phyloP scores from a whole-genome alignment of 1,284 basidiomycete genomes.

The Melampsora abietis-canadensis region DNA sequence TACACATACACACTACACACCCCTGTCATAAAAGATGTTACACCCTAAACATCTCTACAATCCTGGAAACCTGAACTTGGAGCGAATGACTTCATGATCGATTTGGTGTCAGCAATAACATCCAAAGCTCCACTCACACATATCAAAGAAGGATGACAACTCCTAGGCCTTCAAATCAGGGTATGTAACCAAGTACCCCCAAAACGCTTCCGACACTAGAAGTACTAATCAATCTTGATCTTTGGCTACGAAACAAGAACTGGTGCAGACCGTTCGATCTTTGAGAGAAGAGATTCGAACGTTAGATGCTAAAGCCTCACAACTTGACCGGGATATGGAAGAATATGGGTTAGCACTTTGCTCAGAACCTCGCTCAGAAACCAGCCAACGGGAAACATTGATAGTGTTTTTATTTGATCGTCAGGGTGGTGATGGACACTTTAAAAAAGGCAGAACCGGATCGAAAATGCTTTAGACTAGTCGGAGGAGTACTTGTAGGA shows the following conservation, averaged over 20 bases:
- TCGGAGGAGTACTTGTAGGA: constrained; percentile 93
- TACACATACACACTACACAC: no score
- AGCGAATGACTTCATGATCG: no score
- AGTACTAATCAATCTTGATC: neutral
- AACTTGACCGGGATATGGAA: constrained; percentile 86
- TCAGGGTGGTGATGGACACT: constrained; percentile 82
- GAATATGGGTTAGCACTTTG: constrained; percentile 64
- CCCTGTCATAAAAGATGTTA: no score
- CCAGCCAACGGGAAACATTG: neutral
- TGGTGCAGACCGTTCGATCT: constrained; percentile 42
- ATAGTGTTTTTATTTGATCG: neutral
- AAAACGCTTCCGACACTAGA: neutral
- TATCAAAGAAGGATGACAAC: neutral
- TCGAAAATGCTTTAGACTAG: constrained; percentile 91
- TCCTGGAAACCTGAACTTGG: no score
- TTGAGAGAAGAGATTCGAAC: constrained; percentile 41
- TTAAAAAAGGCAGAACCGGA: constrained; percentile 76
- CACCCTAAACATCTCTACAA: no score
- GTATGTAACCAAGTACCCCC: neutral
- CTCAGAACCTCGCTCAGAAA: constrained; percentile 17
- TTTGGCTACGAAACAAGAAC: constrained; percentile 14
- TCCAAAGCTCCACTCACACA: no score
- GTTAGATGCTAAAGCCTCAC: constrained; percentile 70
- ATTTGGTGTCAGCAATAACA: no score
- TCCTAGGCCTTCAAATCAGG: constrained; percentile 26